A percentile compares a stretch with the other conserved stretches of the same genome.
Conservation (phyloP, 2,329 filamentous ascomycete genomes). For the Lithohypha guttulata region DNA sequence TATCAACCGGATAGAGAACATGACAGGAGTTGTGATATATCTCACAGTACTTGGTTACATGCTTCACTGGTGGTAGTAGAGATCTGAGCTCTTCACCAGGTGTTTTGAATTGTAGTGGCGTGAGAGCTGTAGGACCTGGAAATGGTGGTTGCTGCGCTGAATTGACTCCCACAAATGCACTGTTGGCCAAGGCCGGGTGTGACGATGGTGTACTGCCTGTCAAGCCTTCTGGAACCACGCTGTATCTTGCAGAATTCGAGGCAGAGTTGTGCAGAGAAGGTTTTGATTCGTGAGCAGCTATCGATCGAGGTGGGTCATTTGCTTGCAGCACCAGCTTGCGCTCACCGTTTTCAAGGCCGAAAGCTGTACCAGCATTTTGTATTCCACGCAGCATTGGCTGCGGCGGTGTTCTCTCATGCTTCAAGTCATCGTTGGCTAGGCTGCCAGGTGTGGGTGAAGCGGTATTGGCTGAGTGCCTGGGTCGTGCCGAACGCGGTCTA, state of each 20-base stretch:
- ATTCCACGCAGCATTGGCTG: slow-evolving; percentile 2
- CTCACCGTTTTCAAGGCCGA: neutral
- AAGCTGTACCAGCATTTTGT: slow-evolving; percentile 2
- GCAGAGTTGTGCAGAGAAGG: slow-evolving; percentile 3
- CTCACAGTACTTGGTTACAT: slow-evolving; percentile 8
- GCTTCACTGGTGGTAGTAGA: slow-evolving; percentile 3
- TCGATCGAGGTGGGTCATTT: neutral
- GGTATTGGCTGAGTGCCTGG: slow-evolving; percentile 5
- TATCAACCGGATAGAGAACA: slow-evolving; percentile 3
- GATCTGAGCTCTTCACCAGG: slow-evolving; percentile 2
- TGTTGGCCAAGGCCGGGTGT: neutral
- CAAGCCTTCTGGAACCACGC: slow-evolving; percentile 4
- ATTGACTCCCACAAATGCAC: slow-evolving; percentile 1
- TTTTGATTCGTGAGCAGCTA: slow-evolving; percentile 1
- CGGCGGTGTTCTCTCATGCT: slow-evolving; percentile 7
- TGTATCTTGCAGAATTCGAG: slow-evolving; percentile 3
- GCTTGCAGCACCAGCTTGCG: slow-evolving; percentile 6
- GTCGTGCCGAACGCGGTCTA: slow-evolving; percentile 4
- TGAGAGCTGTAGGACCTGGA: neutral
- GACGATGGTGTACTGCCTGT: neutral
- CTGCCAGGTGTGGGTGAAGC: slow-evolving; percentile 5
- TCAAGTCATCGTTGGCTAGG: slow-evolving; percentile 4
- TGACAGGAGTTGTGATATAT: slow-evolving; percentile 1
- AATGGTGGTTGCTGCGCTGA: neutral
- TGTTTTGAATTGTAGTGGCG: neutral